Evolutionary conservation across 768 basidiomycete species (phyloP), one percentile per base, ranked within the genome.

Genomic region (Suillus decipiens): DNA sequence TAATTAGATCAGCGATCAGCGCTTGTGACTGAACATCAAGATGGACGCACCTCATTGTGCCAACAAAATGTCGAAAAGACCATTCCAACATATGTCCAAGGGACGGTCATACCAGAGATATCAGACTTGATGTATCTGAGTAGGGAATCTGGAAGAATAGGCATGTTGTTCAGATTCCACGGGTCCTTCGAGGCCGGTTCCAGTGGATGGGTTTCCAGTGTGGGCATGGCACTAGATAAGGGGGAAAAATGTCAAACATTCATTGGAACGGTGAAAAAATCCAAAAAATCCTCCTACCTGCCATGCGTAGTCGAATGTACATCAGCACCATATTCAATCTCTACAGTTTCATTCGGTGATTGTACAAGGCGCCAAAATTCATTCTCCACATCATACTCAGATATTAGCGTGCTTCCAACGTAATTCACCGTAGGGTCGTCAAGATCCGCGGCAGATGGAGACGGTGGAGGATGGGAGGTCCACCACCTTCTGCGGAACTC

Each of bases 1-100:
- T 55, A 60, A 64, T 56, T 63, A 65, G 63, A 64, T 74, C 34
- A 65, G 62, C 62, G 63, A 64, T 75, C 31, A 66, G 62, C 62
- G 59, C 33, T 55, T 63, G 65, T 47, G 50, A 62, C 64, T 65
- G 62, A 65, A 70, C 60, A 59, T 63, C 28, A 66, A 65, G 53
- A 67, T 51, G 50, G 65, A 70, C 80, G 61, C 69, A 92, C 92
- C 86, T 95, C 96, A 71, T 99, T 99, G 78, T 99, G 97, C 97
- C 97, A 99, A 74, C 96, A 99, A 76, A 99, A 99, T 3, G 97
- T 96, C 15, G 96, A 96, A 75, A 99, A 99, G 19, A 95, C 83
- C 96, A 99, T 99, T 54, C 97, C 97, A 65, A 99, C 94, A 75
- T 99, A 99, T 42, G 93, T 97, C 96, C 95, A 98, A 12, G 96